Conservation (phyloP, 2,329 filamentous ascomycete species). For the Fusarium annulatum region DNA sequence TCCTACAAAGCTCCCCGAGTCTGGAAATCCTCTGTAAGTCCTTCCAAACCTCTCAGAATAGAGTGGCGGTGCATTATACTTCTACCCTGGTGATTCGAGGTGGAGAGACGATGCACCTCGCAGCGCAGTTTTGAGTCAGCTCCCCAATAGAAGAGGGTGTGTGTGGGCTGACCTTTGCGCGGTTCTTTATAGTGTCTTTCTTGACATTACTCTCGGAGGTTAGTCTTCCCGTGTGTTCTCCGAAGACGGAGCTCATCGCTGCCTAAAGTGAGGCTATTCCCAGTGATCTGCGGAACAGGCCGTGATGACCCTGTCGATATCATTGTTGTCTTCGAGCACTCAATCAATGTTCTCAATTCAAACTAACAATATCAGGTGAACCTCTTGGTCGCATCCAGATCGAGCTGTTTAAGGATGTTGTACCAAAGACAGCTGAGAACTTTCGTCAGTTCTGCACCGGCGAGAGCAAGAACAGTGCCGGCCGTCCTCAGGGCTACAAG, state of each 20-base stretch:
- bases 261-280: slow-evolving; percentile 35
- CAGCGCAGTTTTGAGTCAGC: slow-evolving; percentile 31
- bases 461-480: slow-evolving; percentile 82
- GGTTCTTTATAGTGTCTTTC: slow-evolving; percentile 67
- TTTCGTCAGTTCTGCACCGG: slow-evolving; percentile 98
- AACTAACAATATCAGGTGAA: slow-evolving; percentile 68
- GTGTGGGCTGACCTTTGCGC: slow-evolving; percentile 40
- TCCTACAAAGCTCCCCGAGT: slow-evolving; percentile 59
- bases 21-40: slow-evolving; percentile 61
- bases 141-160: slow-evolving; percentile 18
- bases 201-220: slow-evolving; percentile 85
- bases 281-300: slow-evolving; percentile 1
- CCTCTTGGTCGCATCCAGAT: slow-evolving; percentile 88
- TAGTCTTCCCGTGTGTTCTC: slow-evolving; percentile 29
- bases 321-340: neutral
- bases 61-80: slow-evolving; percentile 28
- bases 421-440: slow-evolving; percentile 92
- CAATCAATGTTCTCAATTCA: neutral
- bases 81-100: slow-evolving; percentile 23
- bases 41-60: neutral
- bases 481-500: slow-evolving; percentile 92
- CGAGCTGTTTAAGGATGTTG: slow-evolving; percentile 86
- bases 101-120: slow-evolving; percentile 29
- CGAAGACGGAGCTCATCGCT: slow-evolving; percentile 13
- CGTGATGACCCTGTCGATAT: neutral